Evolutionary conservation across 306 rosid species (phyloP).

Genomic region (Cicer bijugum): DNA sequence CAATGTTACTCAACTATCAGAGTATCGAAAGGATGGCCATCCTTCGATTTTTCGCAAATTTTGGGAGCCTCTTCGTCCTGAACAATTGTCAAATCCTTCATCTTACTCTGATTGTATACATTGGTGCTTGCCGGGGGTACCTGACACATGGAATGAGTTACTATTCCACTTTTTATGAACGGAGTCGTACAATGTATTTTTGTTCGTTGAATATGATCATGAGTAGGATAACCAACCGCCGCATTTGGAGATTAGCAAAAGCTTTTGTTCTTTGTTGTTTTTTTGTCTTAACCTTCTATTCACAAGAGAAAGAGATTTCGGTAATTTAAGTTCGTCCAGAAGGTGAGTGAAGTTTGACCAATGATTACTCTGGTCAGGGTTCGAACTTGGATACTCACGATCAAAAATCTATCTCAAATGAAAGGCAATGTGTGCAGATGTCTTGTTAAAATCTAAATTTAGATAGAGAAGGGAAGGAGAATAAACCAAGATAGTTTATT

Average conservation of each 20-base stretch:
- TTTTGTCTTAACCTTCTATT: too few relatives aligned
- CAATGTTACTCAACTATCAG: constrained; percentile 90
- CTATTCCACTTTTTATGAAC: constrained; percentile 70
- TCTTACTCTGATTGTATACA: constrained; percentile 96
- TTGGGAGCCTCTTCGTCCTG: constrained; percentile 79
- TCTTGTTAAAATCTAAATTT: background rate
- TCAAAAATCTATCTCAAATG: too few relatives aligned
- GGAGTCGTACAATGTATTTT: background rate
- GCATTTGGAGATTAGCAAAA: constrained; percentile 32
- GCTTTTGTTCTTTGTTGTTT: constrained; percentile 16
- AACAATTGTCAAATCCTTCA: constrained; percentile 75
- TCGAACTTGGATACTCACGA: too few relatives aligned
- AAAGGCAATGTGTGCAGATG: too few relatives aligned
- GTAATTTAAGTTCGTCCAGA: too few relatives aligned
- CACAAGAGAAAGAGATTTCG: too few relatives aligned
- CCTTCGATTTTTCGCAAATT: constrained; percentile 92
- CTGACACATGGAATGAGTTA: constrained; percentile 95
- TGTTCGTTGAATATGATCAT: constrained; percentile 15
- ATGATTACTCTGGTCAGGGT: too few relatives aligned
- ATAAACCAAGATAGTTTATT: background rate
- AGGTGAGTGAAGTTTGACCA: too few relatives aligned
- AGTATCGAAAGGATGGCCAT: constrained; percentile 92
- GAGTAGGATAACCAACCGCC: constrained; percentile 5
- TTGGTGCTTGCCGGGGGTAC: constrained; percentile 97
- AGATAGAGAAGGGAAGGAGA: constrained; percentile 2